These are phyloP conservation scores for Mychonastes homosphaera DNA, from an alignment of 139 green algal genomes.

Conservation along the genomic window DNA sequence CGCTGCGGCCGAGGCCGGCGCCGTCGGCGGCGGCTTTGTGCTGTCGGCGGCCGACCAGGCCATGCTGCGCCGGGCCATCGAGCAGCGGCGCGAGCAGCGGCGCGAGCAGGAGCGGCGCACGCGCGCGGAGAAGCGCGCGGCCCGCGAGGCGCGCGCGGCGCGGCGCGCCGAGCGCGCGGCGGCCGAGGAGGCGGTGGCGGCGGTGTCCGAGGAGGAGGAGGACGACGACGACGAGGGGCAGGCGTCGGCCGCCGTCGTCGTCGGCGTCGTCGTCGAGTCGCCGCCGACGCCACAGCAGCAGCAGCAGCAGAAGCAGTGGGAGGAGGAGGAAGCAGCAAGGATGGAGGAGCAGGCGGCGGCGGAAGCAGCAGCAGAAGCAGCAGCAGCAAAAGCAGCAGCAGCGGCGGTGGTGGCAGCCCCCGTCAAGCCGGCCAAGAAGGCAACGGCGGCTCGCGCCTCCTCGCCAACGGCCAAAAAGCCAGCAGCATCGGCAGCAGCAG, in stretches of 20 bases:
- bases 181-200: not conserved
- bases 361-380: not conserved
- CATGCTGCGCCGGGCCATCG: not conserved
- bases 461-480: too few species aligned
- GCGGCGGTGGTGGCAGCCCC: too few species aligned
- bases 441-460: too few species aligned
- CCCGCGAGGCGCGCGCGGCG: not conserved
- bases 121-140: not conserved
- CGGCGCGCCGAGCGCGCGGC: not conserved
- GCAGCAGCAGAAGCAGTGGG: constrained; percentile 1
- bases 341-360: not conserved
- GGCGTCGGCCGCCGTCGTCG: too few species aligned
- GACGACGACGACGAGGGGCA: too few species aligned
- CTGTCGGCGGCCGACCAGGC: not conserved
- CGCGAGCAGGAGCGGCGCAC: not conserved
- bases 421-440: too few species aligned
- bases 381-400: constrained; percentile 2
- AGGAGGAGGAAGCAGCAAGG: not conserved
- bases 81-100: not conserved
- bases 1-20: not conserved
- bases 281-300: constrained; percentile 2
- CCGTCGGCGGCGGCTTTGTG: not conserved
- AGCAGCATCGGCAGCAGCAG: not conserved
- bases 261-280: too few species aligned
- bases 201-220: too few species aligned